Evolutionary conservation across 2,329 filamentous ascomycete species (phyloP).

Genomic region (Penicillium oxalicum): DNA sequence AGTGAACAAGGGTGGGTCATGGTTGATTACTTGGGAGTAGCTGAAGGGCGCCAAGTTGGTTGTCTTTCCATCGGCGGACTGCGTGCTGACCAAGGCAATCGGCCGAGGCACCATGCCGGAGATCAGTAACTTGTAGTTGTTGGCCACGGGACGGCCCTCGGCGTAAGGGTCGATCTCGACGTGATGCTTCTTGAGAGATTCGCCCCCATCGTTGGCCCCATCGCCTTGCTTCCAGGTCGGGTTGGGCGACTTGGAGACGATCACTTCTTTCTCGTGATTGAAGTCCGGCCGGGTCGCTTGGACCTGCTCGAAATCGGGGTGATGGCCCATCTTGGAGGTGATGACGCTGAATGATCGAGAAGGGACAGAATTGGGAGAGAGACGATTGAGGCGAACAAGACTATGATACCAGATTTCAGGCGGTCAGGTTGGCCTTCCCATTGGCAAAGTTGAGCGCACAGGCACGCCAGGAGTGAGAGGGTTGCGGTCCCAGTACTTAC

Average conservation of each 20-base stretch:
- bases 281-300: constrained; percentile 42
- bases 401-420: background rate
- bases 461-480: no score
- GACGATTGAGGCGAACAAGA: background rate
- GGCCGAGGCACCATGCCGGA: constrained; percentile 76
- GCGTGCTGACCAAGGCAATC: constrained; percentile 60
- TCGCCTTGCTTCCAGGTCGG: constrained; percentile 40
- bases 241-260: constrained; percentile 38
- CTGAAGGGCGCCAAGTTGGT: constrained; percentile 82
- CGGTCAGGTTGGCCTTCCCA: no score
- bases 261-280: constrained; percentile 27
- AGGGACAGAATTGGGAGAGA: background rate
- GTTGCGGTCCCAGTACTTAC: no score
- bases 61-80: constrained; percentile 54
- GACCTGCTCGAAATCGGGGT: constrained; percentile 33
- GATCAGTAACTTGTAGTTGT: constrained; percentile 92
- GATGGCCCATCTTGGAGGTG: constrained; percentile 20
- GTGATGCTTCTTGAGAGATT: constrained; percentile 53
- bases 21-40: constrained; percentile 76
- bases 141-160: constrained; percentile 57
- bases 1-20: constrained; percentile 80
- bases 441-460: no score
- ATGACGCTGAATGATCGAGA: constrained; percentile 17
- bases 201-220: constrained; percentile 42
- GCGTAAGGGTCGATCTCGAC: constrained; percentile 76